Percentiles rank a stretch among this genome's conserved stretches.
These are phyloP conservation scores for Lactuca saligna DNA, from an alignment of 129 eudicot species.

Conservation along the genomic window DNA sequence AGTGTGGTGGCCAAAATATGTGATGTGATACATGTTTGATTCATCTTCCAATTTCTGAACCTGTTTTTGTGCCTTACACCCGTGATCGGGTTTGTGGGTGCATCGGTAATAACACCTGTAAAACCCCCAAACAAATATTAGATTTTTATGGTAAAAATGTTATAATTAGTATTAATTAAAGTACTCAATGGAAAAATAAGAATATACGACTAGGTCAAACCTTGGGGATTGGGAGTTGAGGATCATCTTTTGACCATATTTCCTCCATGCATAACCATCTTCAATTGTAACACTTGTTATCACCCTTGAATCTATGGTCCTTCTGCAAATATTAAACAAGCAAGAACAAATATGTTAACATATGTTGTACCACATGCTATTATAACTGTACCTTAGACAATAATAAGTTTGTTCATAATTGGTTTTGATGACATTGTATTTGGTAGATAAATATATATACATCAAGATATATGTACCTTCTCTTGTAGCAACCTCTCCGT, in stretches of 20 bases:
- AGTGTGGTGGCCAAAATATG: conserved; percentile 58
- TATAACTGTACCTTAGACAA: neutral
- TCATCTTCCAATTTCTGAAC: conserved; percentile 51
- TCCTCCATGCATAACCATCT: conserved; percentile 70
- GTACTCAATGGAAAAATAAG: neutral
- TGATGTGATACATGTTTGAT: conserved; percentile 42
- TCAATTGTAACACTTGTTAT: conserved; percentile 24
- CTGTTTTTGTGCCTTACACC: conserved; percentile 63
- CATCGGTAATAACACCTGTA: conserved; percentile 71
- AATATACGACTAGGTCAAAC: conserved; percentile 20
- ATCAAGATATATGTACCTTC: conserved; percentile 34
- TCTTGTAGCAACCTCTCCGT: conserved; percentile 65
- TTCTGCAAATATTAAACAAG: conserved; percentile 31
- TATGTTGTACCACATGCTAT: conserved; percentile 14
- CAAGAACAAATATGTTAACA: conserved; percentile 7
- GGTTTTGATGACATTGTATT: neutral
- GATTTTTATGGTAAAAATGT: neutral
- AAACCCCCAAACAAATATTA: neutral
- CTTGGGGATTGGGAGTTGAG: conserved; percentile 56
- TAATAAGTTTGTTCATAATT: neutral
- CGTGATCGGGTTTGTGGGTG: conserved; percentile 57
- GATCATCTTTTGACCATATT: conserved; percentile 66
- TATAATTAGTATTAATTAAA: neutral
- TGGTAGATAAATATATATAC: no score
- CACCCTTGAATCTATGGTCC: conserved; percentile 33